Evolutionary conservation across 768 basidiomycete species (phyloP).

Genomic region (Mycena albidolilacea): DNA sequence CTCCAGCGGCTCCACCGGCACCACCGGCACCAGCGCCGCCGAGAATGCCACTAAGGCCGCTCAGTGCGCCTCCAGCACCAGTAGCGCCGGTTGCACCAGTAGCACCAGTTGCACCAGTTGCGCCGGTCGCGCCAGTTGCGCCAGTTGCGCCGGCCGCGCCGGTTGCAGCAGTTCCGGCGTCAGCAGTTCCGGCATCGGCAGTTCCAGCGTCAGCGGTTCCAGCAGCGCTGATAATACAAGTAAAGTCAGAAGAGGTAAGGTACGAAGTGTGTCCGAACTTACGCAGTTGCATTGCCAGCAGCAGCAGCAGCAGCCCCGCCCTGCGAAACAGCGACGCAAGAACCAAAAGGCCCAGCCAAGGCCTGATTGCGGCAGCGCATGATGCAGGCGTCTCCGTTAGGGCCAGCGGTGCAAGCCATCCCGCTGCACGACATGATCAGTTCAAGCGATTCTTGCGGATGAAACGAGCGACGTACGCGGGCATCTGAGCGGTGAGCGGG

Average conservation of each 20-base stretch:
- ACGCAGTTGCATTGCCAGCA: background rate
- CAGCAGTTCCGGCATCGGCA: too few relatives aligned
- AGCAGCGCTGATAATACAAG: too few relatives aligned
- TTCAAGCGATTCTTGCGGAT: background rate
- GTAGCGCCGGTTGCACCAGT: background rate
- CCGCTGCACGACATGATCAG: constrained; percentile 19
- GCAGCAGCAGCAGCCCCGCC: constrained; percentile 8
- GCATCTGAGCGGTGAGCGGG: constrained; percentile 32
- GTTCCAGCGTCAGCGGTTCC: too few relatives aligned
- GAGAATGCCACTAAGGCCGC: too few relatives aligned
- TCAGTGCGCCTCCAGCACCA: background rate
- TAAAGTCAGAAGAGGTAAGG: too few relatives aligned
- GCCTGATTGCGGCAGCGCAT: constrained; percentile 35
- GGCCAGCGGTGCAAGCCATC: constrained; percentile 36
- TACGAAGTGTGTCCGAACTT: too few relatives aligned
- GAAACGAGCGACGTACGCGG: constrained; percentile 30
- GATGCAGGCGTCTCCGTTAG: constrained; percentile 39
- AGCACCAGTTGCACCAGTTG: background rate
- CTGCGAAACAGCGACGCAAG: constrained; percentile 31
- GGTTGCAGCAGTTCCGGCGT: too few relatives aligned
- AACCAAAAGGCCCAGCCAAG: constrained; percentile 35
- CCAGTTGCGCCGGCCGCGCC: background rate
- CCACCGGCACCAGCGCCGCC: too few relatives aligned
- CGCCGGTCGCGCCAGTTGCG: background rate
- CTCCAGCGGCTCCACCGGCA: too few relatives aligned